Evolutionary conservation across 345 rosid species (phyloP).

Genomic region (Aquilaria yunnanensis): DNA sequence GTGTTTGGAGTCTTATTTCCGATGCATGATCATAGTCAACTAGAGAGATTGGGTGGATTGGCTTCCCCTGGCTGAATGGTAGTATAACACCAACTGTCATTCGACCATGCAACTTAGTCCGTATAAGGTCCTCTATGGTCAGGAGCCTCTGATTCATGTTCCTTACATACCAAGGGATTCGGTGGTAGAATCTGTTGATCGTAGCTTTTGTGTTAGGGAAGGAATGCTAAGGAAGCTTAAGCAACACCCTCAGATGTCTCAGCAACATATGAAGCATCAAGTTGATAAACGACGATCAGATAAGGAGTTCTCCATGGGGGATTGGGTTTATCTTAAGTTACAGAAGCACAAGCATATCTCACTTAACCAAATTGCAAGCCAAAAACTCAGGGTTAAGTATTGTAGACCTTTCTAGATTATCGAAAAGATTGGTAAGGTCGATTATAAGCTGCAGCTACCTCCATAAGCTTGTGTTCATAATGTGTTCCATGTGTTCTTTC

Average conservation of each 20-base stretch:
- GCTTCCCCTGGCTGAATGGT: not conserved
- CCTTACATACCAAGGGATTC: not conserved
- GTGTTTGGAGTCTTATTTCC: not conserved
- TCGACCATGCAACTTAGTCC: not conserved
- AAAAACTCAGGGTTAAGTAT: not conserved
- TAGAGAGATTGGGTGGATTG: not conserved
- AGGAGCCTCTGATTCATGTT: not conserved
- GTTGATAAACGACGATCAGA: not conserved
- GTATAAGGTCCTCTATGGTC: not conserved
- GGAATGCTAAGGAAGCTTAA: not conserved
- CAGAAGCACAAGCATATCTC: not conserved
- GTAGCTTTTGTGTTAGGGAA: not conserved
- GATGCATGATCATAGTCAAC: not conserved
- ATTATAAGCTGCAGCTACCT: not conserved
- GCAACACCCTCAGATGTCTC: not conserved
- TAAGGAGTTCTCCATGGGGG: not conserved
- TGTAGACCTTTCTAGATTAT: not conserved
- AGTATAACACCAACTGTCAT: not conserved
- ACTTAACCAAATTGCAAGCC: not conserved
- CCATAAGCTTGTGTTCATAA: not conserved
- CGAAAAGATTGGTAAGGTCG: not conserved
- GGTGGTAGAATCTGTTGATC: not conserved
- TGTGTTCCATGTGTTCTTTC: not conserved
- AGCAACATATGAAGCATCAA: not conserved
- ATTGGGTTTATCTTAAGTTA: not conserved